Conservation (phyloP, 1,139 yeast species). For the Saccharomycopsis hybrid region DNA sequence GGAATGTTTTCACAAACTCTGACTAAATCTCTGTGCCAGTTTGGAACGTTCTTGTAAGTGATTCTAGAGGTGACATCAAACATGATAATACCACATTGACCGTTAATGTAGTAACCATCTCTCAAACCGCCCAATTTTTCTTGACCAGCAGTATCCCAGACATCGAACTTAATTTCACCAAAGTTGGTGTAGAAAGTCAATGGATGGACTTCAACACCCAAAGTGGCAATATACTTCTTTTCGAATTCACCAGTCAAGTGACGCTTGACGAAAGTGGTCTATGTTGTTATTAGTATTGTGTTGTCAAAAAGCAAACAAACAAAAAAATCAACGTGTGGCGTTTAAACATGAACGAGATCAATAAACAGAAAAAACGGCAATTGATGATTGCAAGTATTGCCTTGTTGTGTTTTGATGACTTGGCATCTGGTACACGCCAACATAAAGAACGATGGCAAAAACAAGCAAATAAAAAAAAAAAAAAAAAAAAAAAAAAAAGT, state of each 20-base stretch:
- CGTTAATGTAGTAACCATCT: conserved; percentile 99
- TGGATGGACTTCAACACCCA: conserved; percentile 99
- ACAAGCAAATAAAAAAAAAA: too few relatives aligned
- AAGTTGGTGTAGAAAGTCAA: conserved; percentile 96
- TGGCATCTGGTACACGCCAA: too few relatives aligned
- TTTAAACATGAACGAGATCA: not conserved
- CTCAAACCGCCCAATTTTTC: conserved; percentile 99
- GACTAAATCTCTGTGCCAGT: conserved; percentile 99
- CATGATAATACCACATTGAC: conserved; percentile 99
- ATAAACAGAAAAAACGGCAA: too few relatives aligned
- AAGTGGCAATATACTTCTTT: conserved; percentile 97
- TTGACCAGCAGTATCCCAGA: conserved; percentile 99
- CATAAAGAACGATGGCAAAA: too few relatives aligned
- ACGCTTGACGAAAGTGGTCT: conserved; percentile 99
- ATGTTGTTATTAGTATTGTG: too few relatives aligned
- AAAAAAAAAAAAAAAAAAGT: too few relatives aligned
- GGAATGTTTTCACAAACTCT: conserved; percentile 99
- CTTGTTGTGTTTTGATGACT: not conserved
- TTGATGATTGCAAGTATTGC: not conserved
- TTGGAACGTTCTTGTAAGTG: conserved; percentile 99
- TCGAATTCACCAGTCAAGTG: conserved; percentile 99
- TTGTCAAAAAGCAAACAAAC: not conserved
- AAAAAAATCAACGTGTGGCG: not conserved
- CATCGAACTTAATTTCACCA: conserved; percentile 98
- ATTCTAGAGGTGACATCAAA: conserved; percentile 99